Conservation (phyloP, 179 eudicot species). For the Heliamphora pulchella region DNA sequence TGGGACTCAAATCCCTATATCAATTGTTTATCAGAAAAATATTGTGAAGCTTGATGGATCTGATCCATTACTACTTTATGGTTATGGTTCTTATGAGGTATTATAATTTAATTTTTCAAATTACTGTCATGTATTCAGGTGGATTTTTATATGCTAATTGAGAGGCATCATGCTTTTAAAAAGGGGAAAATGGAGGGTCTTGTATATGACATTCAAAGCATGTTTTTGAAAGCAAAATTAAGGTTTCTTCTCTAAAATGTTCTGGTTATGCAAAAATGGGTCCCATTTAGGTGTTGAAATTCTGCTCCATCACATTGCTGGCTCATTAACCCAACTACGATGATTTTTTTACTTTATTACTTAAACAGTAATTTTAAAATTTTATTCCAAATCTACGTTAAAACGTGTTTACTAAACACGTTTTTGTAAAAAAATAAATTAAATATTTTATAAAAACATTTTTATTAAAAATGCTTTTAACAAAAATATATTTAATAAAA, state of each 20-base stretch:
- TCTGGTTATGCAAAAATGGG: background rate
- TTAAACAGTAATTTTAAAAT: too few species aligned
- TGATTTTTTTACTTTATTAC: too few species aligned
- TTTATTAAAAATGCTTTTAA: too few species aligned
- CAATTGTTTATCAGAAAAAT: conserved; percentile 64
- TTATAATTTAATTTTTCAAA: conserved; percentile 9
- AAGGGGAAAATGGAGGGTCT: background rate
- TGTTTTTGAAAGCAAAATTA: background rate
- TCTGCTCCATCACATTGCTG: background rate
- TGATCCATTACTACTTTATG: conserved; percentile 69
- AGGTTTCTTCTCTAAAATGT: background rate
- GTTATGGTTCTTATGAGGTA: conserved; percentile 97
- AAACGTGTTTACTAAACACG: too few species aligned
- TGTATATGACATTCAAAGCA: background rate
- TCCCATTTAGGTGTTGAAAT: background rate
- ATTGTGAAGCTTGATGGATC: conserved; percentile 91
- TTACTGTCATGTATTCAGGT: background rate
- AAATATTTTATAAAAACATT: too few species aligned
- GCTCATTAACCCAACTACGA: too few species aligned
- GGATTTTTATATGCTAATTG: background rate
- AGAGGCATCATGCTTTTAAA: background rate
- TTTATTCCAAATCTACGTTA: too few species aligned
- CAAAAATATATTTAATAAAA: too few species aligned
- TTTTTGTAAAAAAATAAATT: too few species aligned
- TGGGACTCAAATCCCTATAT: conserved; percentile 73